Conservation (phyloP, 2,329 filamentous ascomycete genomes). For the Teratosphaeria destructans region DNA sequence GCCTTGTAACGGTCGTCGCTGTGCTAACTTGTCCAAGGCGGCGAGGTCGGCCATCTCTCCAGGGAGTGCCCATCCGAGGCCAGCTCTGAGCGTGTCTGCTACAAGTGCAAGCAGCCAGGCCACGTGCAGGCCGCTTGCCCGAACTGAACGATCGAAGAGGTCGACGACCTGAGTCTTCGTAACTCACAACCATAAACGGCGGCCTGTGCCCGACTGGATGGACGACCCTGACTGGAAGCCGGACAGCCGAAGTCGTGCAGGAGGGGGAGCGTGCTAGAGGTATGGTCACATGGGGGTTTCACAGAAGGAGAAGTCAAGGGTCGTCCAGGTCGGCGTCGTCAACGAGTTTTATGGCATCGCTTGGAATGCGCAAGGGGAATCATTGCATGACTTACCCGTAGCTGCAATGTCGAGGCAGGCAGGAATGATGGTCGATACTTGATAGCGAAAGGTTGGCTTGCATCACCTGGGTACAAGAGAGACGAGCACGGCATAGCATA, state of each 20-base stretch:
- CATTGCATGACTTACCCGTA: neutral
- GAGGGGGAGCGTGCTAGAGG: constrained; percentile 1
- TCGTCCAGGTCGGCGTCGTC: constrained; percentile 3
- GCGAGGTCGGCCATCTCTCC: constrained; percentile 86
- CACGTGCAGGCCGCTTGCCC: constrained; percentile 94
- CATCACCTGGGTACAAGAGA: neutral
- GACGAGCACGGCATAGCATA: neutral
- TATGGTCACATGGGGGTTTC: neutral
- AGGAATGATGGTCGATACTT: neutral
- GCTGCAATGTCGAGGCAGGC: neutral
- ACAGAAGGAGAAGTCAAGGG: neutral
- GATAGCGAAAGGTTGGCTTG: neutral
- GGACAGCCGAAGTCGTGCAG: constrained; percentile 16
- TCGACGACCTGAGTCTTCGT: constrained; percentile 13
- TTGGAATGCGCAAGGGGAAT: neutral
- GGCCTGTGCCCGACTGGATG: constrained; percentile 20
- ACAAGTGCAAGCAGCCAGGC: constrained; percentile 76
- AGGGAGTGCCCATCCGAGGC: constrained; percentile 94
- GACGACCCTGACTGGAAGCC: constrained; percentile 20
- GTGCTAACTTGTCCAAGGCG: constrained; percentile 37
- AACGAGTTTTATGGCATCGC: neutral
- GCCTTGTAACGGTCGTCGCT: neutral
- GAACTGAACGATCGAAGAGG: constrained; percentile 44
- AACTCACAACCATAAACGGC: constrained; percentile 13
- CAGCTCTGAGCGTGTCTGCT: constrained; percentile 89